These are phyloP conservation scores for Schizochytrium sp. DNA, from an alignment of 108 stramenopile species.

Conservation along the genomic window DNA sequence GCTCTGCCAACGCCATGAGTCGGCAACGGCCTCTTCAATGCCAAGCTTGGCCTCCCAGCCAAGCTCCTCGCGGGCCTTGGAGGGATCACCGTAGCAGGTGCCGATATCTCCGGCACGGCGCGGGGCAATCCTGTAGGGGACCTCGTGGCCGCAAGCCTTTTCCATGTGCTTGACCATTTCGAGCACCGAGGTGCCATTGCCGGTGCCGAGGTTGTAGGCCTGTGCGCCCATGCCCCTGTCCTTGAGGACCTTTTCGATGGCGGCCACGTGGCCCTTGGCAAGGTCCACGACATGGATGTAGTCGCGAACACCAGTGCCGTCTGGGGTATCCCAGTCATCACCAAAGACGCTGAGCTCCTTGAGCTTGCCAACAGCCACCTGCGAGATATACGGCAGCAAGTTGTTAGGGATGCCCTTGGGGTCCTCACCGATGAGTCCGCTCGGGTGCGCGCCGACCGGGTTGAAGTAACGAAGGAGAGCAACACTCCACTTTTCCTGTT, in stretches of 20 bases:
- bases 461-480: constrained; percentile 93
- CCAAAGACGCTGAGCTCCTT: constrained; percentile 90
- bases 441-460: constrained; percentile 93
- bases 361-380: constrained; percentile 91
- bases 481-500: constrained; percentile 59
- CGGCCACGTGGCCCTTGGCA: constrained; percentile 84
- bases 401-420: constrained; percentile 95
- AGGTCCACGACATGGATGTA: constrained; percentile 98
- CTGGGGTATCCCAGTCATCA: constrained; percentile 81
- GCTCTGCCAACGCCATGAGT: constrained; percentile 93
- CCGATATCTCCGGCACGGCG: constrained; percentile 90
- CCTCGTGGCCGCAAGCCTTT: constrained; percentile 73
- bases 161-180: constrained; percentile 90
- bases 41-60: constrained; percentile 80
- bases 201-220: constrained; percentile 94
- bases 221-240: constrained; percentile 53
- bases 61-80: constrained; percentile 76
- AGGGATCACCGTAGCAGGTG: constrained; percentile 84
- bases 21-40: constrained; percentile 86
- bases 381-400: constrained; percentile 93
- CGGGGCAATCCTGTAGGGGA: constrained; percentile 75
- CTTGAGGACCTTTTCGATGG: constrained; percentile 65
- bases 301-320: constrained; percentile 96
- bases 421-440: constrained; percentile 93
- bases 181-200: constrained; percentile 78